Base-by-base conservation (phyloP, 2,329 filamentous ascomycete genomes). In the Cercospora zeae-maydis region DNA sequence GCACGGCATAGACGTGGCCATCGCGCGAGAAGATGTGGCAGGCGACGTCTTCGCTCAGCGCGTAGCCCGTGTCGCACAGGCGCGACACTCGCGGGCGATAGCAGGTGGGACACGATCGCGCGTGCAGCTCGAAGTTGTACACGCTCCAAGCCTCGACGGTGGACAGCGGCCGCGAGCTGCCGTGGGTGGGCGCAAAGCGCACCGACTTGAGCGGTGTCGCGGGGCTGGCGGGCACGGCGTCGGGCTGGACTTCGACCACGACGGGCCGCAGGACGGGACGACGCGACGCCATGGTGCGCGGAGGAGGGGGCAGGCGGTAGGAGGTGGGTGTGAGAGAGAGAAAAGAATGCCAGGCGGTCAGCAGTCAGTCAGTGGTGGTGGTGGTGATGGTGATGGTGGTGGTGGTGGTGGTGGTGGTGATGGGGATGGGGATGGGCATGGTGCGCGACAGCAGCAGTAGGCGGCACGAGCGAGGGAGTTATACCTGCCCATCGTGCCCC, bases 81-180 rank as follows among this genome's bases (percentile, higher is more conserved):
- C 75, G 74, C 19, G 74, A 70, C 66, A 74, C 75, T 62, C 70
- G 65, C 1, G 80, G 78, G 67, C 79, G 72, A 67, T 73, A 71
- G 76, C 80, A 82, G 63, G 75, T 72, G 49, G 66, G 70, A 71
- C 80, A 82, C 64, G 74, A 75, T 55, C 75, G 75, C 36, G 79
- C 78, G 71, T 82, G 80, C 63, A 72, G 74, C 68, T 82, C 80
- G 63, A 80, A 81, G 74, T 80, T 72, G 73, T 80, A 80, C 60
- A 79, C 70, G 1, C 77, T 76, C 79, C 79, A 80, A 65, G 75
- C 76, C 72, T 82, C 80, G 37, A 73, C 67, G 4, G 70, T 69
- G 63, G 75, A 77, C 37, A 78, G 70, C 30, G 78, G 77, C 53
- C 80, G 76, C 4, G 77, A 77, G 68, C 77, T 71, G 19, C 73